Evolutionary conservation across 1,284 basidiomycete genomes (phyloP).

Genomic region (Cutaneotrichosporon arboriforme): DNA sequence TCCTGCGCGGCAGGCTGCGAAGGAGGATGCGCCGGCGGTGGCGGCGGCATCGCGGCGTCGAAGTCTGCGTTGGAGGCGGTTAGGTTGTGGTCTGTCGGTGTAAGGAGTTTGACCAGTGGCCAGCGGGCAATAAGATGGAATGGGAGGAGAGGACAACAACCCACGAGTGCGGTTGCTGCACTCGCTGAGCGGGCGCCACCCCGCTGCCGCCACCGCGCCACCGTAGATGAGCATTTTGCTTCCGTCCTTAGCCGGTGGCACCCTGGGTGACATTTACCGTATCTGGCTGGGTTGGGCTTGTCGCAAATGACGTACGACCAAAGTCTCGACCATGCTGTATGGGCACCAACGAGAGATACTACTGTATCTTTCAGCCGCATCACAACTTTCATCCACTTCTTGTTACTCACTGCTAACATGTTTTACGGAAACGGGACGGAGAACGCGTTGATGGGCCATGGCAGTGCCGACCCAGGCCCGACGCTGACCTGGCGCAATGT

Average conservation of each 20-base stretch:
- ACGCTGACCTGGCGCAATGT: constrained; percentile 63
- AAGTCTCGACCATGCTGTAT: too few relatives aligned
- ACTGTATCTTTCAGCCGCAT: too few relatives aligned
- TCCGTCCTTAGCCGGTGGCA: too few relatives aligned
- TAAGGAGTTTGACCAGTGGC: neutral
- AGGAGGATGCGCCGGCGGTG: neutral
- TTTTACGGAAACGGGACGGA: neutral
- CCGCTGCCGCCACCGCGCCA: too few relatives aligned
- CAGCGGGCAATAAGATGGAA: neutral
- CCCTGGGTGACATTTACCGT: too few relatives aligned
- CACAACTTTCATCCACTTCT: too few relatives aligned
- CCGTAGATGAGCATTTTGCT: too few relatives aligned
- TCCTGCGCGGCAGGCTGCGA: neutral
- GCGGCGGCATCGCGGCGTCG: neutral
- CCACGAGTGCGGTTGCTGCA: neutral
- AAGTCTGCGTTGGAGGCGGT: neutral
- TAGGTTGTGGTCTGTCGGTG: neutral
- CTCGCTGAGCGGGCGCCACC: too few relatives aligned
- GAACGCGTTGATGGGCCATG: constrained; percentile 5
- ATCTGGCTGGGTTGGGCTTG: too few relatives aligned
- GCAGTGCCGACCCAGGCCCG: constrained; percentile 24
- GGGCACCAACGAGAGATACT: too few relatives aligned
- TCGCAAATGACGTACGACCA: too few relatives aligned
- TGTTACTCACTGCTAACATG: neutral
- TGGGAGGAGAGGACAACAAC: neutral